These are phyloP conservation scores for Trichoderma aggressivum DNA, from an alignment of 2,329 filamentous ascomycete species.

Conservation along the genomic window DNA sequence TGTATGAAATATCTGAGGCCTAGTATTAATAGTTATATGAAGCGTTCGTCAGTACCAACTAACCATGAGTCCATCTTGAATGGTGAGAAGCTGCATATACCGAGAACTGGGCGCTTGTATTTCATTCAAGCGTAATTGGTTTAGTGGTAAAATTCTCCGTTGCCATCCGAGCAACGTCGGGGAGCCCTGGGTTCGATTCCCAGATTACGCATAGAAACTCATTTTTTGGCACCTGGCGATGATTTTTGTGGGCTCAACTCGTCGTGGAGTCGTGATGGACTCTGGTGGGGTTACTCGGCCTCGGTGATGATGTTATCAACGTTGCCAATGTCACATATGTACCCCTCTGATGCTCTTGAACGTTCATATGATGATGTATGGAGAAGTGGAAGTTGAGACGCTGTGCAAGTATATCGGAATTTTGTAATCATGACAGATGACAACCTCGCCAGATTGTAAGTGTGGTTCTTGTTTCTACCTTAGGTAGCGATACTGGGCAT, in stretches of 20 bases:
- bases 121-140: constrained; percentile 24
- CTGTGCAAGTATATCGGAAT: background rate
- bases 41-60: too few relatives aligned
- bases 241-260: background rate
- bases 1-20: background rate
- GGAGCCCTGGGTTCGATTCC: constrained; percentile 35
- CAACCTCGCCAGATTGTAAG: background rate
- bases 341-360: background rate
- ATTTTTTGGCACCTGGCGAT: background rate
- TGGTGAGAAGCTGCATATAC: background rate
- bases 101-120: background rate
- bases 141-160: constrained; percentile 33
- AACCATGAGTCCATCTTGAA: background rate
- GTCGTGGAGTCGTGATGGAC: background rate
- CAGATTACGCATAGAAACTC: constrained; percentile 28
- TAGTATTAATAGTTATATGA: too few relatives aligned
- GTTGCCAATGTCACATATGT: background rate
- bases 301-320: background rate
- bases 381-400: background rate
- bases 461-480: background rate
- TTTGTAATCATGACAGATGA: too few relatives aligned
- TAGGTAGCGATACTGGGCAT: background rate
- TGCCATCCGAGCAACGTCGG: constrained; percentile 31
- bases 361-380: background rate
- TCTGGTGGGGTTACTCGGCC: background rate